Percentiles rank a stretch among this genome's conserved stretches.
These are phyloP conservation scores for Meredithiella fracta DNA, from an alignment of 2,329 filamentous ascomycete genomes.

Conservation along the genomic window DNA sequence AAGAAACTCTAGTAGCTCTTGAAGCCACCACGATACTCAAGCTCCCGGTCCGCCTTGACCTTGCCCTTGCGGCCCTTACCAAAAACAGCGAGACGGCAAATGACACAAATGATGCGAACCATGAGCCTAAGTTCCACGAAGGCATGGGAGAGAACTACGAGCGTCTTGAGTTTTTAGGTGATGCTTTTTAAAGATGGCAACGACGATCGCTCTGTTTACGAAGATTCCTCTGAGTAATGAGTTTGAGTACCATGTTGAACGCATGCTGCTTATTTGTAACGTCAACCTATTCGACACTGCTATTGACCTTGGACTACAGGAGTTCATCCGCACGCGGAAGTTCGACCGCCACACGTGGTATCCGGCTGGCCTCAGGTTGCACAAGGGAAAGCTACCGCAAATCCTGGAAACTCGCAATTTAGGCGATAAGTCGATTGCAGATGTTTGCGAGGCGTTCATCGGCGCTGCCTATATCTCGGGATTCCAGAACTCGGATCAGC, in stretches of 20 bases:
- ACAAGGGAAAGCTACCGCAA: slow-evolving; percentile 49
- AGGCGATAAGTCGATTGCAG: slow-evolving; percentile 78
- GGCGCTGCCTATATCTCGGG: slow-evolving; percentile 56
- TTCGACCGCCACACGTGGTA: slow-evolving; percentile 85
- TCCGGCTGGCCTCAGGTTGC: slow-evolving; percentile 57
- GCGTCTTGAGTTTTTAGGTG: slow-evolving; percentile 79
- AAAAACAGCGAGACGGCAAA: slow-evolving; percentile 69
- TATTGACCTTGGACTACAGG: slow-evolving; percentile 44
- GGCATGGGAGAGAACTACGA: slow-evolving; percentile 96
- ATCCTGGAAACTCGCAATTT: slow-evolving; percentile 42
- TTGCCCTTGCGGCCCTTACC: slow-evolving; percentile 79
- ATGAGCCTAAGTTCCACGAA: slow-evolving; percentile 28
- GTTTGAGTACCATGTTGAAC: slow-evolving; percentile 72
- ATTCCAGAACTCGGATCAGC: slow-evolving; percentile 26
- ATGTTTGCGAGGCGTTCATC: slow-evolving; percentile 88
- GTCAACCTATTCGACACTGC: slow-evolving; percentile 72
- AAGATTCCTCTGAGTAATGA: slow-evolving; percentile 64
- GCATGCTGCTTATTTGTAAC: slow-evolving; percentile 87
- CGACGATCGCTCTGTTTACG: slow-evolving; percentile 72
- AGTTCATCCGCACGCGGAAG: slow-evolving; percentile 65
- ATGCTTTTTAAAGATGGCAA: slow-evolving; percentile 94
- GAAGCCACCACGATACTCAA: slow-evolving; percentile 55
- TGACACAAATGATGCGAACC: slow-evolving; percentile 37
- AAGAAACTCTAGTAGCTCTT: slow-evolving; percentile 62
- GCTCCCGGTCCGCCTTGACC: slow-evolving; percentile 44